A percentile compares a stretch with the other conserved stretches of the same genome.
Evolutionary conservation across 2,329 filamentous ascomycete species (phyloP).

Genomic region (Neocucurbitaria cava): DNA sequence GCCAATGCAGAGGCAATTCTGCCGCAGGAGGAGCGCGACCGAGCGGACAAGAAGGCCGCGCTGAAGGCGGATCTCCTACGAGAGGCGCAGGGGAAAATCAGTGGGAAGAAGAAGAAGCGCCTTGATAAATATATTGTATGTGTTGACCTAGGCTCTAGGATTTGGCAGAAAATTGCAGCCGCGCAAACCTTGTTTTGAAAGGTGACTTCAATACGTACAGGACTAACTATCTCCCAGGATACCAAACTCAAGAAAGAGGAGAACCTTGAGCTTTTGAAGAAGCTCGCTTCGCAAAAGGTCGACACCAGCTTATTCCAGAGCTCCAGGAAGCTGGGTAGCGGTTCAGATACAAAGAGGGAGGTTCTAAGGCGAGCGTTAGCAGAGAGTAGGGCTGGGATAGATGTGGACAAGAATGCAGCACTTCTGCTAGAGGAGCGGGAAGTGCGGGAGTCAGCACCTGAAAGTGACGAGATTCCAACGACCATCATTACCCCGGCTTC

Average conservation of each 20-base stretch:
- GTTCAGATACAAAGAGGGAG: constrained; percentile 73
- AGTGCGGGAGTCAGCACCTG: constrained; percentile 27
- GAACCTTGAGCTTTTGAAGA: constrained; percentile 81
- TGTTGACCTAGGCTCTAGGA: neutral
- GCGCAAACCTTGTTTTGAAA: neutral
- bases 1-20: constrained; percentile 61
- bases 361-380: constrained; percentile 68
- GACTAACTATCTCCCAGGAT: constrained; percentile 60
- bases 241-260: constrained; percentile 95
- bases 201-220: neutral
- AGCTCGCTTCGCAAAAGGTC: constrained; percentile 78
- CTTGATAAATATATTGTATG: constrained; percentile 72
- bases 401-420: constrained; percentile 61
- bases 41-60: constrained; percentile 59
- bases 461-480: constrained; percentile 25
- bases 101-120: constrained; percentile 70
- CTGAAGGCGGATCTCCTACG: constrained; percentile 62
- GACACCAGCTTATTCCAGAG: constrained; percentile 84
- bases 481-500: neutral
- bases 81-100: constrained; percentile 63
- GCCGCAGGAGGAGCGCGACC: constrained; percentile 59
- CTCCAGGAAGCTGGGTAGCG: constrained; percentile 75
- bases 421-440: constrained; percentile 59
- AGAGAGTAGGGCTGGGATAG: constrained; percentile 69
- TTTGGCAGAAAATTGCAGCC: neutral